Base-by-base conservation (phyloP, 805 yeast species). In the Saturnispora zaruensis region DNA sequence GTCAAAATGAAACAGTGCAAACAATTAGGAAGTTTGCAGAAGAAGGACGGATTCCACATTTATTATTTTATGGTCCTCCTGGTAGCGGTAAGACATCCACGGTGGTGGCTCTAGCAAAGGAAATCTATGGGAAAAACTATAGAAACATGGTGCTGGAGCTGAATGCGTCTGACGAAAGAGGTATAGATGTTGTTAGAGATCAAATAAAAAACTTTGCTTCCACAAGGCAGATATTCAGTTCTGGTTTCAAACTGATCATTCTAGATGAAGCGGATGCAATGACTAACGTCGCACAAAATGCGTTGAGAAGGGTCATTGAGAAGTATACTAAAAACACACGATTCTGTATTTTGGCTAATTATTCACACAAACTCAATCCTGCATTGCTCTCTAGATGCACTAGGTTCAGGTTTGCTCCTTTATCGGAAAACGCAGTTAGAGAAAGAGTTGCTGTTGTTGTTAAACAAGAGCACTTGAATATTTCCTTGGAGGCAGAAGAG, bases 101-200 rank as follows among this genome's bases (percentile, higher is more conserved):
- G 0, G 83, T 87, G 28, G 69, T 88, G 50, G 96, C 97, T 1
- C 68, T 90, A 51, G 96, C 97, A 1, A 73, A 79, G 51, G 96
- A 89, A 60, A 78, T 90, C 7, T 90, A 84, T 62, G 99, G 99
- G 2, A 69, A 75, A 16, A 78, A 80, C 55, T 87, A 86, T 64
- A 79, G 76, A 58, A 86, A 88, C 61, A 89, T 90, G 90, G 97
- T 93, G 1, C 70, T 93, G 49, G 99, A 93, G 64, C 74, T 93
- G 65, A 93, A 93, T 67, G 99, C 99, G 4, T 84, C 95, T 4
- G 99, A 93, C 66, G 99, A 93, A 66, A 79, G 99, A 69, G 99
- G 99, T 56, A 93, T 93, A 57, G 96, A 88, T 59, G 97, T 93
- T 42, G 98, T 93, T n/a, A 78, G 99, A 55, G 93, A 93, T 60